Evolutionary conservation across 768 basidiomycete species (phyloP).

Genomic region (Rickenella mellea): DNA sequence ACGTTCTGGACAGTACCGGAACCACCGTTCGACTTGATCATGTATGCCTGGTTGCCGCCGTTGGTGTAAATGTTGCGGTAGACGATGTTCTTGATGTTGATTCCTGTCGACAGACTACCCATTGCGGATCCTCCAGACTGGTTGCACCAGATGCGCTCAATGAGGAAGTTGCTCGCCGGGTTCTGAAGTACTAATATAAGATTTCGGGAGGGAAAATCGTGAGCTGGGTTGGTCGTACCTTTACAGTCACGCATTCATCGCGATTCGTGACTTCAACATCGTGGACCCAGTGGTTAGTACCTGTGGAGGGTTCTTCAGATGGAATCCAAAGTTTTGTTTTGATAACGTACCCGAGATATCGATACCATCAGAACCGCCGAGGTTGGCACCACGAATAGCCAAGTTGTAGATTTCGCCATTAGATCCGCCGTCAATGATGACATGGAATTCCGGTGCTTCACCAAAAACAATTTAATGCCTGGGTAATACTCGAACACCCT

Average conservation of each 20-base stretch:
- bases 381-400: constrained; percentile 18
- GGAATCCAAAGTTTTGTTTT: background rate
- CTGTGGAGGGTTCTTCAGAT: background rate
- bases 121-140: constrained; percentile 21
- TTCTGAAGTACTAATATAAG: background rate
- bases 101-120: constrained; percentile 17
- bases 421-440: constrained; percentile 16
- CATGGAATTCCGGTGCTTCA: constrained; percentile 19
- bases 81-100: constrained; percentile 16
- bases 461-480: background rate
- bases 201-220: background rate
- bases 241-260: constrained; percentile 24
- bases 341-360: constrained; percentile 14
- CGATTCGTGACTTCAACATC: constrained; percentile 22
- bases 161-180: constrained; percentile 18
- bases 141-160: constrained; percentile 25
- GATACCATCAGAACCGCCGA: constrained; percentile 21
- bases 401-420: constrained; percentile 23
- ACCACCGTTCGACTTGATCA: constrained; percentile 18
- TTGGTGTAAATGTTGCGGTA: constrained; percentile 18
- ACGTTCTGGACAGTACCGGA: constrained; percentile 18
- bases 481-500: background rate
- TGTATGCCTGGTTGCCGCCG: constrained; percentile 19
- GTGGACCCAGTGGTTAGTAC: constrained; percentile 22
- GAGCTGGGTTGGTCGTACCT: constrained; percentile 4